A percentile compares a stretch with the other conserved stretches of the same genome.
These are phyloP conservation scores for Diaporthe sp. DNA, from an alignment of 2,329 filamentous ascomycete genomes.

Conservation along the genomic window DNA sequence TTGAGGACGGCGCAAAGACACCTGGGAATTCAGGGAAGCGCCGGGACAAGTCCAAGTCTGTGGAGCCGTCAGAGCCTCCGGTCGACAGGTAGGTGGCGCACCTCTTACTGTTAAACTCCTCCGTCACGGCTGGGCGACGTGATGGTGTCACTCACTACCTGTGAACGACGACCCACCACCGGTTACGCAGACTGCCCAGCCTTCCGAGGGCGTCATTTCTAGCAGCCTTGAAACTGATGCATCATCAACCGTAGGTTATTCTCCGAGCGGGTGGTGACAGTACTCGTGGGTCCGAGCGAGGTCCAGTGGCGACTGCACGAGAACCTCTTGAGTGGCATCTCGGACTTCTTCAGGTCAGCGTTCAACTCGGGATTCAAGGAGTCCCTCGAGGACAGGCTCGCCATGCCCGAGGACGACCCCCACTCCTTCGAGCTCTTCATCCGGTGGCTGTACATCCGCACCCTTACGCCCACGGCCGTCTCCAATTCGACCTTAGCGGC, in stretches of 20 bases:
- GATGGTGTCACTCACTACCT: background rate
- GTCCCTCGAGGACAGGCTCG: constrained; percentile 29
- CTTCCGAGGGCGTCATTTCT: background rate
- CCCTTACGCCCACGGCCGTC: constrained; percentile 28
- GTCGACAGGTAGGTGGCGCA: constrained; percentile 23
- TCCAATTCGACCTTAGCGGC: constrained; percentile 1
- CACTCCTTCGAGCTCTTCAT: constrained; percentile 40
- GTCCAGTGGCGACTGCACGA: constrained; percentile 34
- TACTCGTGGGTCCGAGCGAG: constrained; percentile 35
- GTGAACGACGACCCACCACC: too few relatives aligned
- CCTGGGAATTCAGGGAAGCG: background rate
- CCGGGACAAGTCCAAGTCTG: constrained; percentile 17
- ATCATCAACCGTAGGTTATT: constrained; percentile 16
- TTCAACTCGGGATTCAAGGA: constrained; percentile 41
- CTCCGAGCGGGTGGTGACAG: constrained; percentile 34
- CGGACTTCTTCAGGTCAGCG: constrained; percentile 39
- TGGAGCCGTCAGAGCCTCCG: background rate
- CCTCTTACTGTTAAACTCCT: background rate
- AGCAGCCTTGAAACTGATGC: background rate
- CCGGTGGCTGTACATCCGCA: constrained; percentile 39
- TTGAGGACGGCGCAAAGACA: constrained; percentile 13
- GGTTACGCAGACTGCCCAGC: background rate
- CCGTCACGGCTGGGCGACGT: background rate
- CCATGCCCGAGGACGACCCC: constrained; percentile 40
- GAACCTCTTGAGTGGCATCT: constrained; percentile 37